Evolutionary conservation across 106 monocot genomes (phyloP).

Genomic region (Agapanthus africanus): DNA sequence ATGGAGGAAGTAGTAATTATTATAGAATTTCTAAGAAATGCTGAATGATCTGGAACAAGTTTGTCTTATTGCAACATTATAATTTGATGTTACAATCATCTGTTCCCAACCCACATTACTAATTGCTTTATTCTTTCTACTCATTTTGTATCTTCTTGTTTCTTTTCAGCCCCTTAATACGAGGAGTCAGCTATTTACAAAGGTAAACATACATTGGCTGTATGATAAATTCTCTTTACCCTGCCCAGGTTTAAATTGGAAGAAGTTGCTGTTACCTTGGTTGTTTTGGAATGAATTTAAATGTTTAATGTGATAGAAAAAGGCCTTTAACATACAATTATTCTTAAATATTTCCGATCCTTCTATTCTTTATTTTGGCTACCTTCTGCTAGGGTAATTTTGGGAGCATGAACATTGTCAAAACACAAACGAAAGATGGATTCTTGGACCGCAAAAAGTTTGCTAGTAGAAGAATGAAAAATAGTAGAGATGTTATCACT

Average conservation of each 20-base stretch:
- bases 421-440: too few species aligned
- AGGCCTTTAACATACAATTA: background rate
- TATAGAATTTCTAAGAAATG: too few species aligned
- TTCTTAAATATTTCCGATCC: background rate
- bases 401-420: too few species aligned
- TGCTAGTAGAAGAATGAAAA: too few species aligned
- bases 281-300: background rate
- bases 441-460: too few species aligned
- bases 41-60: too few species aligned
- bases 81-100: background rate
- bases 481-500: too few species aligned
- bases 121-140: background rate
- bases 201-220: conserved; percentile 10
- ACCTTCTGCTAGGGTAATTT: too few species aligned
- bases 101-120: background rate
- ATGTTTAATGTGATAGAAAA: background rate
- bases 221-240: background rate
- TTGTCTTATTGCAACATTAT: background rate
- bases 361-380: background rate
- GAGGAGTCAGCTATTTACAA: conserved; percentile 43
- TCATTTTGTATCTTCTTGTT: conserved; percentile 2
- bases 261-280: background rate
- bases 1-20: too few species aligned
- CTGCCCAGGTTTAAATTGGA: background rate
- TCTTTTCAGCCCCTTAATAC: conserved; percentile 48